Evolutionary conservation across 2,329 filamentous ascomycete genomes (phyloP).

Genomic region (Cladosporium sp.): DNA sequence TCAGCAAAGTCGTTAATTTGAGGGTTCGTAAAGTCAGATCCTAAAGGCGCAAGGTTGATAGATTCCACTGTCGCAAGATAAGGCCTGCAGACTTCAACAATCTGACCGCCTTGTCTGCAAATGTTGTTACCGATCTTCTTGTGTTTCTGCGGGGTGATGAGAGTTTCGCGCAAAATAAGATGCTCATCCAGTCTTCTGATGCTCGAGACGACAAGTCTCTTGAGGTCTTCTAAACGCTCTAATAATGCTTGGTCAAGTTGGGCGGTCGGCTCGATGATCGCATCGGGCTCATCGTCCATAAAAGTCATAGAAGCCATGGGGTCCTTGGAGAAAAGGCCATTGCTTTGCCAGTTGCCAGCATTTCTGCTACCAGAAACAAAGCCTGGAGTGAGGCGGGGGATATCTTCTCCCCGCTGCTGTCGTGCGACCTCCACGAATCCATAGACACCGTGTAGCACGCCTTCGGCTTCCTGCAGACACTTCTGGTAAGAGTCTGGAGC

Average conservation of each 20-base stretch:
- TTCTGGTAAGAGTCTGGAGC: conserved; percentile 91
- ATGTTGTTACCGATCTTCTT: conserved; percentile 76
- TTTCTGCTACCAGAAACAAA: conserved; percentile 82
- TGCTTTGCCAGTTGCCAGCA: conserved; percentile 82
- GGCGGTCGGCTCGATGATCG: conserved; percentile 64
- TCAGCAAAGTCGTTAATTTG: conserved; percentile 81
- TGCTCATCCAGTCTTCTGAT: conserved; percentile 85
- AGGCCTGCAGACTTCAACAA: conserved; percentile 82
- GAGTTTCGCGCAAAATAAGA: conserved; percentile 71
- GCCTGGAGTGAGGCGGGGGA: conserved; percentile 86
- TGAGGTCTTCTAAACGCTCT: conserved; percentile 79
- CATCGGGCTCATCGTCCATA: conserved; percentile 82
- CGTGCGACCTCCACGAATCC: conserved; percentile 94
- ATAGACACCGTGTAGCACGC: conserved; percentile 87
- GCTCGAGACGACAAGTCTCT: conserved; percentile 77
- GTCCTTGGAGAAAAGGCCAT: conserved; percentile 61
- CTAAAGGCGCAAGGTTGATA: conserved; percentile 77
- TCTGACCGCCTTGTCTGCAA: conserved; percentile 71
- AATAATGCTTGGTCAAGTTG: conserved; percentile 72
- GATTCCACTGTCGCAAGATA: conserved; percentile 91
- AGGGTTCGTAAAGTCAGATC: conserved; percentile 74
- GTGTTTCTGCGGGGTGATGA: conserved; percentile 74
- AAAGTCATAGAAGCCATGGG: conserved; percentile 62
- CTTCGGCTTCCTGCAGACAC: conserved; percentile 94
- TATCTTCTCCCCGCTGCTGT: conserved; percentile 88